Percentiles rank a stretch among this genome's conserved stretches.
phyloP scores from a whole-genome alignment of 331 rosid species.

The Stylosanthes scabra region DNA sequence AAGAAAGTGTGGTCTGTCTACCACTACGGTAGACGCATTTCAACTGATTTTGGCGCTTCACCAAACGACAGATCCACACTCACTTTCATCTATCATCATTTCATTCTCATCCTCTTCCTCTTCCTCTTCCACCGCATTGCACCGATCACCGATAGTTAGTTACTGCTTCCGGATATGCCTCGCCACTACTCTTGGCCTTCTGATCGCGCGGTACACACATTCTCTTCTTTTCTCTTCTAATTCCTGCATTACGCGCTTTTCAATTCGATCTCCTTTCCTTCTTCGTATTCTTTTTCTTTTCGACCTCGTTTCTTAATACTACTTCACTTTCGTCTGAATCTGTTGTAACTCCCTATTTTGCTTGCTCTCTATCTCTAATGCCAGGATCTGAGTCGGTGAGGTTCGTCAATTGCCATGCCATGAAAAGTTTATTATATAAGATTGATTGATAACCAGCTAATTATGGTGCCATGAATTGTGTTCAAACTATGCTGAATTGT shows the following conservation, averaged over 20 bases:
- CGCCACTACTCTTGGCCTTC: slow-evolving; percentile 49
- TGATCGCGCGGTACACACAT: slow-evolving; percentile 37
- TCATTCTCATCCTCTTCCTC: not conserved
- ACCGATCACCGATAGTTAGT: not conserved
- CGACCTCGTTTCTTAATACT: not conserved
- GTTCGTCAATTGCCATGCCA: not conserved
- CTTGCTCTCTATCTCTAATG: slow-evolving; percentile 12
- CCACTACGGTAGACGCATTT: not conserved
- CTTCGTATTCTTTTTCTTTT: not conserved
- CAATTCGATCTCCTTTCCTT: not conserved
- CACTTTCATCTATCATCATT: not conserved
- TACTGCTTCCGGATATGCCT: slow-evolving; percentile 31
- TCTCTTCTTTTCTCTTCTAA: no score
- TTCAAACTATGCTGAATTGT: not conserved
- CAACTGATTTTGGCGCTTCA: slow-evolving; percentile 36
- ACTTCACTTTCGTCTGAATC: not conserved
- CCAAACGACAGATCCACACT: slow-evolving; percentile 12
- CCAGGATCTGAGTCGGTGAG: not conserved
- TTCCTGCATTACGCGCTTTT: not conserved
- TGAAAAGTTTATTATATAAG: not conserved
- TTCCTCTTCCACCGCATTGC: slow-evolving; percentile 10
- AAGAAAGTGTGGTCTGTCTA: not conserved
- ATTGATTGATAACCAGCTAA: slow-evolving; percentile 23
- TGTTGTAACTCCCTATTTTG: not conserved
- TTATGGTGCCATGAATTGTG: no score